phyloP scores from a whole-genome alignment of 2,329 filamentous ascomycete genomes.

The Ustilaginoidea virens region DNA sequence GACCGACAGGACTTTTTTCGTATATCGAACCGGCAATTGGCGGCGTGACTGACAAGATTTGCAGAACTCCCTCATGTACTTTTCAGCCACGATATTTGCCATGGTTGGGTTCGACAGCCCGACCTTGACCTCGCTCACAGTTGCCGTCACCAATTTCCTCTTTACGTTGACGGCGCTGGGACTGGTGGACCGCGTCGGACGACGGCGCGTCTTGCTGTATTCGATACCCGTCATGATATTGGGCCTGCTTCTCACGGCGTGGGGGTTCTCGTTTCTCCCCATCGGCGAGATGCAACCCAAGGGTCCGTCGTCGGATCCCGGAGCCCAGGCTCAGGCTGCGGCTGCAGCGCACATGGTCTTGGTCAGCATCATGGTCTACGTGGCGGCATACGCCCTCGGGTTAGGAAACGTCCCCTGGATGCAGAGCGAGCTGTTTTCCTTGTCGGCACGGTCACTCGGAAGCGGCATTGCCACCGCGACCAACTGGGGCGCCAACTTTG shows the following conservation, averaged over 20 bases:
- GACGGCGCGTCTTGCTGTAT: conserved; percentile 63
- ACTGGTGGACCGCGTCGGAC: conserved; percentile 65
- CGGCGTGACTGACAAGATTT: conserved; percentile 3
- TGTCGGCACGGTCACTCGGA: conserved; percentile 56
- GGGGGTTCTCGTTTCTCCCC: conserved; percentile 54
- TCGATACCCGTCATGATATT: conserved; percentile 74
- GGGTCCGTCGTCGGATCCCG: conserved; percentile 4
- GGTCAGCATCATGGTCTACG: conserved; percentile 64
- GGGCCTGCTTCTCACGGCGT: conserved; percentile 54
- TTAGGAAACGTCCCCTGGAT: conserved; percentile 93
- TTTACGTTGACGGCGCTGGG: conserved; percentile 63
- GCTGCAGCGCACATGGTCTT: conserved; percentile 46
- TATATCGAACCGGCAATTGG: too few species aligned
- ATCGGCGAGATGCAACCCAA: conserved; percentile 15
- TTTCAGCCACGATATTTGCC: conserved; percentile 67
- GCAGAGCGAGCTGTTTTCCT: conserved; percentile 80
- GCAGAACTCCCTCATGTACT: conserved; percentile 84
- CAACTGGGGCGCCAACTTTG: conserved; percentile 77
- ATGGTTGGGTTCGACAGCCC: conserved; percentile 65
- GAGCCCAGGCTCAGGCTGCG: conserved; percentile 8
- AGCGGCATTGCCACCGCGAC: conserved; percentile 63
- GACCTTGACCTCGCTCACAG: conserved; percentile 63
- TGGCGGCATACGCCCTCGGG: conserved; percentile 72
- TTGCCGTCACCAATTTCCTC: conserved; percentile 70
- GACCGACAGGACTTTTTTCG: too few species aligned